These are phyloP conservation scores for Sporisorium graminicola DNA, from an alignment of 1,284 basidiomycete genomes.

Conservation along the genomic window DNA sequence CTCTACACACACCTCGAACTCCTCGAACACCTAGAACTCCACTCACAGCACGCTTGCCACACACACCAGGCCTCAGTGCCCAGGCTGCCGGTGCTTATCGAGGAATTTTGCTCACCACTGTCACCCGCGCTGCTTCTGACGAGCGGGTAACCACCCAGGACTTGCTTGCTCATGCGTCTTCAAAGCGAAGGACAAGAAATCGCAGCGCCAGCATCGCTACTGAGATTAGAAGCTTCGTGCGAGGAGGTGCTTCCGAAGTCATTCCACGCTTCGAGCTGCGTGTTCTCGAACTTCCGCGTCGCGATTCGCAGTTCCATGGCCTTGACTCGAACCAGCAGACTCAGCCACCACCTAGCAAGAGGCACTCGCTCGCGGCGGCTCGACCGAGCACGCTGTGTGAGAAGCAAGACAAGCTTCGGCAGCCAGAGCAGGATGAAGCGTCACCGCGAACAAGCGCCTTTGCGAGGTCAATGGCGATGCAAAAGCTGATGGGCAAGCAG, in stretches of 20 bases:
- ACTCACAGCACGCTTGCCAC: conserved; percentile 17
- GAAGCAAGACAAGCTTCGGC: too few species aligned
- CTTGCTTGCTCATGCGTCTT: neutral
- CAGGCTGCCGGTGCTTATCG: conserved; percentile 17
- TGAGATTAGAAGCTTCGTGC: conserved; percentile 20
- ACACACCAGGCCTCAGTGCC: conserved; percentile 7
- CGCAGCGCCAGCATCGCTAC: conserved; percentile 29
- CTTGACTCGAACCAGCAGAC: too few species aligned
- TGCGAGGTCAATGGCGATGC: conserved; percentile 10
- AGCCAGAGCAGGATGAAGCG: conserved; percentile 9
- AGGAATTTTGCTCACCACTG: conserved; percentile 36
- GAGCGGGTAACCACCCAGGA: neutral
- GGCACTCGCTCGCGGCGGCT: conserved; percentile 21
- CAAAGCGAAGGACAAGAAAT: conserved; percentile 4
- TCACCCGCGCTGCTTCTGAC: conserved; percentile 17
- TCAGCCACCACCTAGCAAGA: neutral
- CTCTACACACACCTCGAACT: conserved; percentile 9
- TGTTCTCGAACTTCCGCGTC: conserved; percentile 23
- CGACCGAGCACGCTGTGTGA: too few species aligned
- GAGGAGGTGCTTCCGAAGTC: conserved; percentile 31
- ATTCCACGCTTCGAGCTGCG: conserved; percentile 33
- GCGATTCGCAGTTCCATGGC: conserved; percentile 13
- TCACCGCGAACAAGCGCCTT: conserved; percentile 16
- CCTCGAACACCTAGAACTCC: conserved; percentile 15
- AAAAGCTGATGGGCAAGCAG: conserved; percentile 18